These are phyloP conservation scores for Ramaria sp. DNA, from an alignment of 768 basidiomycete genomes.

Conservation along the genomic window DNA sequence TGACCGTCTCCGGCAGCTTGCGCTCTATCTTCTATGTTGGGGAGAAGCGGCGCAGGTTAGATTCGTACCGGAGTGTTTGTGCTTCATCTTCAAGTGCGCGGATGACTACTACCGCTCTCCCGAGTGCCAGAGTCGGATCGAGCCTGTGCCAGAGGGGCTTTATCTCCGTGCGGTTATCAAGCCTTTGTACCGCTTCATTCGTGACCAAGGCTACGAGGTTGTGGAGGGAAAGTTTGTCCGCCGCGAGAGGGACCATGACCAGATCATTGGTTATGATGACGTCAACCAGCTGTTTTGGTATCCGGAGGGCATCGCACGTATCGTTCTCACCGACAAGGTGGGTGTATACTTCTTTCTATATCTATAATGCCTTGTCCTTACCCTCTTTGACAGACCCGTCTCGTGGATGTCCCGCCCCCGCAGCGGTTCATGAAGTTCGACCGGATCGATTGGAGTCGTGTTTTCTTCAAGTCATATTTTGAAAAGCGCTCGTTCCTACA, in stretches of 20 bases:
- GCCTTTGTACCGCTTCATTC: constrained; percentile 90
- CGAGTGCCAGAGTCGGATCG: constrained; percentile 90
- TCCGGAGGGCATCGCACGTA: constrained; percentile 93
- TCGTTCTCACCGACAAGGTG: constrained; percentile 83
- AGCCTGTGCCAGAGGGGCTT: constrained; percentile 91
- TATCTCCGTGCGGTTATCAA: constrained; percentile 87
- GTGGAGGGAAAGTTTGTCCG: constrained; percentile 91
- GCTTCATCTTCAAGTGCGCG: constrained; percentile 99
- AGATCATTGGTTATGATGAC: constrained; percentile 97
- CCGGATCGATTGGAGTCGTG: constrained; percentile 90
- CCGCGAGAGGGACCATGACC: constrained; percentile 84
- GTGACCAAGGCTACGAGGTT: constrained; percentile 97
- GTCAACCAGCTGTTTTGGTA: constrained; percentile 99
- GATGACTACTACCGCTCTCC: constrained; percentile 98
- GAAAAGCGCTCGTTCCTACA: constrained; percentile 97
- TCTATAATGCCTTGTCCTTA: neutral
- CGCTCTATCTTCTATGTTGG: constrained; percentile 92
- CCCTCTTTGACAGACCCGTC: constrained; percentile 51
- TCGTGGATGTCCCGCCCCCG: constrained; percentile 83
- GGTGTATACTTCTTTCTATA: neutral
- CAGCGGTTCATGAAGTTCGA: constrained; percentile 97
- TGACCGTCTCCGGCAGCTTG: constrained; percentile 92
- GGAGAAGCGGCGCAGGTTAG: constrained; percentile 97
- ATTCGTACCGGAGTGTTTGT: constrained; percentile 91
- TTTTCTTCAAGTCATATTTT: constrained; percentile 98